A percentile compares a stretch with the other conserved stretches of the same genome.
phyloP scores from a whole-genome alignment of 495 filamentous ascomycete species.

The Lentithecium fluviatile region DNA sequence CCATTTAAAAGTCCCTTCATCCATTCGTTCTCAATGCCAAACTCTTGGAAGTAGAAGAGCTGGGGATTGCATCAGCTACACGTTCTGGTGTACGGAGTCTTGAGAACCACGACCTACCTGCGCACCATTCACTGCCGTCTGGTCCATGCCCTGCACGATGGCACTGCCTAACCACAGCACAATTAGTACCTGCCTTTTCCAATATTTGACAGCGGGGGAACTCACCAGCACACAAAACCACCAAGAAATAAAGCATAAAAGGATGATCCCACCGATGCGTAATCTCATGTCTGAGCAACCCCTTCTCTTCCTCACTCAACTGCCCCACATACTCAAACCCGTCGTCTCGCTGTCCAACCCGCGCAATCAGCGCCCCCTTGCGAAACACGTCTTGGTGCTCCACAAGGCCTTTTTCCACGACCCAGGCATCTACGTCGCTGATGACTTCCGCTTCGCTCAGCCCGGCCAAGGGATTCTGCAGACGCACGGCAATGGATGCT shows the following conservation, averaged over 20 bases:
- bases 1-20: constrained; percentile 12
- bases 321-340: constrained; percentile 7
- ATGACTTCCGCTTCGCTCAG: too few species aligned
- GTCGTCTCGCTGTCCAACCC: too few species aligned
- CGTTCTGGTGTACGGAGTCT: background rate
- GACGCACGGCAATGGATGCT: too few species aligned
- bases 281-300: constrained; percentile 11
- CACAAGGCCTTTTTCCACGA: too few species aligned
- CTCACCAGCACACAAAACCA: constrained; percentile 13
- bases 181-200: too few species aligned
- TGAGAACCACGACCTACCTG: background rate
- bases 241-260: constrained; percentile 20
- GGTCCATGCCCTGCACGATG: constrained; percentile 29
- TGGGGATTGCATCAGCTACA: background rate
- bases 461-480: too few species aligned
- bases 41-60: constrained; percentile 16
- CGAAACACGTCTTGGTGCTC: too few species aligned
- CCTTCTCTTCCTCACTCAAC: constrained; percentile 18
- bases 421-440: too few species aligned
- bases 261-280: constrained; percentile 30
- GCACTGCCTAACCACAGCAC: background rate
- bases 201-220: too few species aligned
- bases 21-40: constrained; percentile 10
- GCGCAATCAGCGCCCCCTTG: too few species aligned
- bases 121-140: constrained; percentile 22